These are phyloP conservation scores for Castanea crenata DNA, from an alignment of 306 rosid species.

Conservation along the genomic window DNA sequence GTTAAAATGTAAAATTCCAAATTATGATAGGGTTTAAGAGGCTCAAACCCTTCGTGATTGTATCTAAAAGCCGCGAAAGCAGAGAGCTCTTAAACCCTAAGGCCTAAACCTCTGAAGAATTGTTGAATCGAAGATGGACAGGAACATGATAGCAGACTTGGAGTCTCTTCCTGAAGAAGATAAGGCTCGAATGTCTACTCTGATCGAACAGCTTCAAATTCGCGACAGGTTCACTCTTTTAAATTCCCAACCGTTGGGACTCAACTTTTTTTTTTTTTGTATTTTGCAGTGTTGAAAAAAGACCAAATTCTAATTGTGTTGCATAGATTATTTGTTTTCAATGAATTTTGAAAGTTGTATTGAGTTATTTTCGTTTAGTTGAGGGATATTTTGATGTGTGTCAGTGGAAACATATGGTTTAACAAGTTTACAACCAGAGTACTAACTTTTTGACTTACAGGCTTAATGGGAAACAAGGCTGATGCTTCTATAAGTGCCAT, in stretches of 20 bases:
- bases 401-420: not conserved
- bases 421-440: not conserved
- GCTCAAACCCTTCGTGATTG: too few relatives aligned
- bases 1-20: too few relatives aligned
- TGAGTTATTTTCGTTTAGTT: not conserved
- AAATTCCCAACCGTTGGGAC: not conserved
- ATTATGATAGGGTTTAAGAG: slow-evolving; percentile 45
- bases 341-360: not conserved
- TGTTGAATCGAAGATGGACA: slow-evolving; percentile 53
- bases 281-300: not conserved
- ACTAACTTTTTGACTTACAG: not conserved
- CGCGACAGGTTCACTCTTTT: slow-evolving; percentile 64
- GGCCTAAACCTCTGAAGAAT: slow-evolving; percentile 28
- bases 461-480: not conserved
- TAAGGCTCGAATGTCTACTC: slow-evolving; percentile 50
- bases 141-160: slow-evolving; percentile 43
- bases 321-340: not conserved
- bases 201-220: slow-evolving; percentile 57
- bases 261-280: not conserved
- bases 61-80: slow-evolving; percentile 1
- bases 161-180: slow-evolving; percentile 63
- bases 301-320: not conserved
- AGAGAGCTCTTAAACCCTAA: slow-evolving; percentile 42
- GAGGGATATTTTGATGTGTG: not conserved
- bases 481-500: not conserved